These are phyloP conservation scores for Capniomyces stellatus DNA, from an alignment of 371 early-diverging fungal species.

Conservation along the genomic window DNA sequence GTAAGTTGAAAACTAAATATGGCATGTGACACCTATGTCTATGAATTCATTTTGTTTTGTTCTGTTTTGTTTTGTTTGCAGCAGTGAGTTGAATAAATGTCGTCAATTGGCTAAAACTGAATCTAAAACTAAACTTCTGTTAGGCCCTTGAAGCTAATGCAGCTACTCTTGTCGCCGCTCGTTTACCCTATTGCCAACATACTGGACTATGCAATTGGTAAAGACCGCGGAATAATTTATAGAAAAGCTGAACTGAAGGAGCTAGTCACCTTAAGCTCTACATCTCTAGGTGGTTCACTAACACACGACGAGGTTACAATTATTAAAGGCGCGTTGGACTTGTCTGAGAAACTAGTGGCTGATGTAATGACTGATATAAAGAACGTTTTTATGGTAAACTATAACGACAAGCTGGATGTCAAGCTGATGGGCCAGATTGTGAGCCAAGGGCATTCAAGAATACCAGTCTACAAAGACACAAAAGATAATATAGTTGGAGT, in stretches of 20 bases:
- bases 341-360: conserved; percentile 64
- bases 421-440: conserved; percentile 49
- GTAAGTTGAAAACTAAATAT: not conserved
- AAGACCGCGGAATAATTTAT: conserved; percentile 46
- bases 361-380: conserved; percentile 73
- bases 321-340: conserved; percentile 74
- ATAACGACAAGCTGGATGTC: conserved; percentile 45
- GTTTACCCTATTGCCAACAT: conserved; percentile 62
- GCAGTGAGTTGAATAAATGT: too few relatives aligned
- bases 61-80: too few relatives aligned
- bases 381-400: conserved; percentile 64
- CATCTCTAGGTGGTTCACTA: conserved; percentile 59
- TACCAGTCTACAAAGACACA: conserved; percentile 57
- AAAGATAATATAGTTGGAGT: conserved; percentile 68
- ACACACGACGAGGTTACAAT: conserved; percentile 83
- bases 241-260: conserved; percentile 64
- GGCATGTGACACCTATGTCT: not conserved
- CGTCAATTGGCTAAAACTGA: too few relatives aligned
- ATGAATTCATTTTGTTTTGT: too few relatives aligned
- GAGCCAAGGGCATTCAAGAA: conserved; percentile 69
- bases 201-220: conserved; percentile 56
- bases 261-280: conserved; percentile 71
- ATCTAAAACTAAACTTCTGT: too few relatives aligned
- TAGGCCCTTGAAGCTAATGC: conserved; percentile 44
- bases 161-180: conserved; percentile 39